These are phyloP conservation scores for Wilcoxina mikolae DNA, from an alignment of 495 filamentous ascomycete species.

Conservation along the genomic window DNA sequence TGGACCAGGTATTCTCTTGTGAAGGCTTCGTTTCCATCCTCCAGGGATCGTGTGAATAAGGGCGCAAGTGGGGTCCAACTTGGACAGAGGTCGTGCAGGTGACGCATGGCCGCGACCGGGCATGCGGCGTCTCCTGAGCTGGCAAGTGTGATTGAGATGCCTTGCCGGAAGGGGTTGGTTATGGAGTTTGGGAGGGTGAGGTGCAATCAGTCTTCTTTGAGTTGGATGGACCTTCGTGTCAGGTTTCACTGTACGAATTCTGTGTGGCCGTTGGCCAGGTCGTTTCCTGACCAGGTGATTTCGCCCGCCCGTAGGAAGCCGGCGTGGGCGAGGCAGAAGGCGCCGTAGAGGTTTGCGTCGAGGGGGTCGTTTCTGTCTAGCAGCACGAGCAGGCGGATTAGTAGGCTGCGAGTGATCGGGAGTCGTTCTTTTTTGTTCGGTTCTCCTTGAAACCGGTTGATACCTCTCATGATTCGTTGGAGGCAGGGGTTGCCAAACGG, in stretches of 20 bases:
- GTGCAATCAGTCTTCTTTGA: background rate
- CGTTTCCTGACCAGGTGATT: background rate
- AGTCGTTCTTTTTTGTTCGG: background rate
- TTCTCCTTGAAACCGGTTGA: background rate
- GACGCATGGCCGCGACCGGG: background rate
- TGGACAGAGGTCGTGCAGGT: background rate
- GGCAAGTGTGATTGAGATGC: background rate
- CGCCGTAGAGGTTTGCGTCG: background rate
- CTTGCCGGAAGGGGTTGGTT: background rate
- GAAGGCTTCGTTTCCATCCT: background rate
- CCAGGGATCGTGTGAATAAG: background rate
- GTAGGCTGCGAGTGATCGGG: background rate
- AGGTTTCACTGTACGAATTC: background rate
- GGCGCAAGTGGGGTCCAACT: background rate
- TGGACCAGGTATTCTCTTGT: background rate
- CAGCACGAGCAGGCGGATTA: background rate
- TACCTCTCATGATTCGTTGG: background rate
- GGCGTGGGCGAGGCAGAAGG: background rate
- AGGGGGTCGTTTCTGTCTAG: background rate
- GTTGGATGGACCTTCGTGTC: background rate
- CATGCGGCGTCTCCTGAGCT: background rate
- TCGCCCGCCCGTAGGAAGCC: background rate
- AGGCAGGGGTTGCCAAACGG: background rate
- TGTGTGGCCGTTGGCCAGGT: background rate
- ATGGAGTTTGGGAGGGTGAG: background rate